A percentile compares a stretch with the other conserved stretches of the same genome.
phyloP scores from a whole-genome alignment of 1,284 basidiomycete genomes.

The Leccinum fuscescens region DNA sequence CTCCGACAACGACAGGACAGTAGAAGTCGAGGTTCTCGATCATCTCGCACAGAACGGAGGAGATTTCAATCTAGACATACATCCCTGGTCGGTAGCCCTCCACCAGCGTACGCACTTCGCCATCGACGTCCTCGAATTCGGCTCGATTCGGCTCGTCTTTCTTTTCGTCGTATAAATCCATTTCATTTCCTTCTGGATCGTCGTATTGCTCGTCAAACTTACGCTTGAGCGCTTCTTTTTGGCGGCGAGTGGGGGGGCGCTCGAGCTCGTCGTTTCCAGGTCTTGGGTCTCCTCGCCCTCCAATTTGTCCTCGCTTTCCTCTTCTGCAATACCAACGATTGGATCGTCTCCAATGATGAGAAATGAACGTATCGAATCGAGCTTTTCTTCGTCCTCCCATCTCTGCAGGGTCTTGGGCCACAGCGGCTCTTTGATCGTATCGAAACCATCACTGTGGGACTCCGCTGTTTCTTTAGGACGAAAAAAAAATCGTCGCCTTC shows the following conservation, averaged over 20 bases:
- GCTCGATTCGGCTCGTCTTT: slow-evolving; percentile 88
- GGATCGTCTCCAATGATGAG: too few relatives aligned
- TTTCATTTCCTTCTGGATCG: slow-evolving; percentile 73
- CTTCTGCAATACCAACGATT: too few relatives aligned
- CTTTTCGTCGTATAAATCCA: slow-evolving; percentile 88
- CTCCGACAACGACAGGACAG: slow-evolving; percentile 91
- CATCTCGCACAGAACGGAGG: slow-evolving; percentile 86
- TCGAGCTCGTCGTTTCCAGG: too few relatives aligned
- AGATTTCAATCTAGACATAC: slow-evolving; percentile 93
- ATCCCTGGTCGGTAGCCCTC: slow-evolving; percentile 90
- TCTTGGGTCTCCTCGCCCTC: too few relatives aligned
- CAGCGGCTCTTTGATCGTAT: too few relatives aligned
- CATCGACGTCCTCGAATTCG: slow-evolving; percentile 84
- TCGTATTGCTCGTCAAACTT: slow-evolving; percentile 98
- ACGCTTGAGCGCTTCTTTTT: slow-evolving; percentile 89
- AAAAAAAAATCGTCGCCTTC: slow-evolving; percentile 69
- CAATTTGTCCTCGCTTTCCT: too few relatives aligned
- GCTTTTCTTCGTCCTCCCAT: too few relatives aligned
- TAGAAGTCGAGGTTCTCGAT: slow-evolving; percentile 90
- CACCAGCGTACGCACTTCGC: slow-evolving; percentile 77
- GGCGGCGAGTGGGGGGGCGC: slow-evolving; percentile 49
- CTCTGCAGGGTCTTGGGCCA: too few relatives aligned
- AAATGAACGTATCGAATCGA: too few relatives aligned
- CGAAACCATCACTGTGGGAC: slow-evolving; percentile 50
- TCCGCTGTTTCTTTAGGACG: slow-evolving; percentile 42